Conservation (phyloP, 1,284 basidiomycete genomes). For the Rhodotorula sp. region DNA sequence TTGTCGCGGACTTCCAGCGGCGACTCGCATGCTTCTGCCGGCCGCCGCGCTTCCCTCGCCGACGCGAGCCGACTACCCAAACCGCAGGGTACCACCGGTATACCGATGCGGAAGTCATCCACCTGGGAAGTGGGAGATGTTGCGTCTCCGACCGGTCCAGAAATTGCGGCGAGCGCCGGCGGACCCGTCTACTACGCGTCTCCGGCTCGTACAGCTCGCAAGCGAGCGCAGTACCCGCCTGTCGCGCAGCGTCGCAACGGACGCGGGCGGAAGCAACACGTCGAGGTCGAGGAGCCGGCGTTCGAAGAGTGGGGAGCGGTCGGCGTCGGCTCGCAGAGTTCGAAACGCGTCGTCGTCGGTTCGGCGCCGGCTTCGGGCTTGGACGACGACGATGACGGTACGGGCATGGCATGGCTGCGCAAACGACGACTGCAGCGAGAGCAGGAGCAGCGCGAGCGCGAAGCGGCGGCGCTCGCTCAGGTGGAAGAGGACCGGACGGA, state of each 20-base stretch:
- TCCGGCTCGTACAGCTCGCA: constrained; percentile 8
- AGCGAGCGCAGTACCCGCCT: constrained; percentile 31
- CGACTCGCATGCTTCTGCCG: constrained; percentile 15
- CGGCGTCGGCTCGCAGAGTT: constrained; percentile 33
- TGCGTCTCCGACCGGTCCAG: not conserved
- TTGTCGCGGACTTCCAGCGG: constrained; percentile 22
- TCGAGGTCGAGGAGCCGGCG: constrained; percentile 12
- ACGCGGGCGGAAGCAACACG: not conserved
- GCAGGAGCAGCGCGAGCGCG: constrained; percentile 22
- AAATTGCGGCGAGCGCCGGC: not conserved
- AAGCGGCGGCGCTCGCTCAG: constrained; percentile 1
- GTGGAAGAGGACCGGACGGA: not conserved
- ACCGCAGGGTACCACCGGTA: constrained; percentile 25
- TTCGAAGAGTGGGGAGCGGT: constrained; percentile 26
- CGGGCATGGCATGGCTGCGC: constrained; percentile 44
- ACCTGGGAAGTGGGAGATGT: constrained; percentile 37
- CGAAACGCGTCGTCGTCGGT: not conserved
- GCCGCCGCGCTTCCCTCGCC: constrained; percentile 2
- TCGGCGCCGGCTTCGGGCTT: not conserved
- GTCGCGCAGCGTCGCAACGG: constrained; percentile 34
- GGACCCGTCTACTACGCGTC: constrained; percentile 30
- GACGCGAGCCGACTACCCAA: not conserved
- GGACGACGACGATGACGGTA: constrained; percentile 43
- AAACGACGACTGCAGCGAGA: constrained; percentile 39
- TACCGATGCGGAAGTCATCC: constrained; percentile 39